Evolutionary conservation across 2,329 filamentous ascomycete genomes (phyloP), one percentile per base, ranked within the genome.

Genomic region (Claviceps sp.): DNA sequence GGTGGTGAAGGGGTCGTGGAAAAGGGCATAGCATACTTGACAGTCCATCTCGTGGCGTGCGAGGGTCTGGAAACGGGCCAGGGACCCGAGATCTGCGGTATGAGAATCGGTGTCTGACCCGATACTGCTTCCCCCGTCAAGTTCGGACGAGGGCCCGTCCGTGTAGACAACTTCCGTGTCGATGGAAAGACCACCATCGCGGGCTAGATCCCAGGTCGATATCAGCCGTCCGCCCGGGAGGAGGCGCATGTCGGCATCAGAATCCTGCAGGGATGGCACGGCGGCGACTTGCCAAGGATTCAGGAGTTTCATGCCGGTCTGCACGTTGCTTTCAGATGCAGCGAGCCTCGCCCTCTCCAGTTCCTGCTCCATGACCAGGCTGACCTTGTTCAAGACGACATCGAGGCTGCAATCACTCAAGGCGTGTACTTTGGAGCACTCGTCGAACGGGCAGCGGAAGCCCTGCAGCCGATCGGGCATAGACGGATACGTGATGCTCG

Each of bases 21-120:
- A 85, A 22, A 94, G 67, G 42, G 82, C 79, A 65, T 91, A 94
- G 67, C 90, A 95, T 54, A 95, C 82, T 60, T 93, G 87, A 58
- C 90, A 96, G 61, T 95, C 89, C 61, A 94, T 72, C 63, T 95
- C 89, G 16, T 74, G 72, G 54, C 82, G 78, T 3, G 80, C 73
- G 1, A 73, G 70, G 26, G 84, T 77, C 59, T 81, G 80, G 14
- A 93, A 63, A 37, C 72, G 73, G 26, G 74, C 68, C 30, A 89
- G 60, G 51, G 7, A 50, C 9, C 34, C n/a, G 14, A 45, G 22
- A 5, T 50, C 48, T 16, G 45, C 16, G 9, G 30, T 34, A 11
- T 9, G 30, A 34, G 30, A 34, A 9, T 34, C 30, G 9, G 4
- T 34, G 20, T 20, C 38, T n/a, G 20, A n/a, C 9, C 26, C 13